Evolutionary conservation across 805 yeast genomes (phyloP).

Genomic region (Debaryomyces prosopidis): DNA sequence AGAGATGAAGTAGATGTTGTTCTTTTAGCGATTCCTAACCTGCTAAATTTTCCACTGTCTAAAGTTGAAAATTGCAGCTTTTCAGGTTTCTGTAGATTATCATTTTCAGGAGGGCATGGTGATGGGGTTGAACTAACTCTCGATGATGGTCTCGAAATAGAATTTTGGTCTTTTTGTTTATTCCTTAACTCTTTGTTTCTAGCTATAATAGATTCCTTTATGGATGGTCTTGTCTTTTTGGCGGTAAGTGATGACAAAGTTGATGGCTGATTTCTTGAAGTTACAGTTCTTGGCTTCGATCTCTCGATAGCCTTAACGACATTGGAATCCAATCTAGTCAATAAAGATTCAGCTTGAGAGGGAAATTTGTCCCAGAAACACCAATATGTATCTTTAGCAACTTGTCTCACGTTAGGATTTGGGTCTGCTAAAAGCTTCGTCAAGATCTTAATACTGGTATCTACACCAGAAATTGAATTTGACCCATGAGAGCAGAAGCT

Average conservation of each 20-base stretch:
- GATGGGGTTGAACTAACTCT: conserved; percentile 10
- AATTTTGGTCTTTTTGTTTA: conserved; percentile 17
- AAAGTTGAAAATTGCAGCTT: background rate
- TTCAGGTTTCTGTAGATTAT: background rate
- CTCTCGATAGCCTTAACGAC: conserved; percentile 62
- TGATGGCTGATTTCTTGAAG: background rate
- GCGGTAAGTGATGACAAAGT: conserved; percentile 1
- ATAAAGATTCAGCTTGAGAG: conserved; percentile 43
- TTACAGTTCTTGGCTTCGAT: conserved; percentile 46
- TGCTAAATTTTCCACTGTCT: background rate
- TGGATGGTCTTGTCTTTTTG: conserved; percentile 42
- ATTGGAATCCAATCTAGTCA: conserved; percentile 42
- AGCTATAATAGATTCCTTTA: conserved; percentile 48
- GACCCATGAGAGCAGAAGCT: conserved; percentile 27
- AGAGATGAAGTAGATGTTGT: background rate
- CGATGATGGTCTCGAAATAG: conserved; percentile 22
- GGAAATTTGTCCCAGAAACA: conserved; percentile 57
- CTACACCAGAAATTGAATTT: conserved; percentile 24
- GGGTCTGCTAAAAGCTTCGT: conserved; percentile 73
- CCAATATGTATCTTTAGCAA: conserved; percentile 78
- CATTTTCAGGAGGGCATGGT: background rate
- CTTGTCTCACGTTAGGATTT: conserved; percentile 74
- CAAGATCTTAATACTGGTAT: conserved; percentile 50
- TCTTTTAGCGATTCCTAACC: background rate
- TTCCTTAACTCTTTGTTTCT: conserved; percentile 39